Evolutionary conservation across 1,139 yeast species (phyloP).

Genomic region (Nakaseomyces delphensis): DNA sequence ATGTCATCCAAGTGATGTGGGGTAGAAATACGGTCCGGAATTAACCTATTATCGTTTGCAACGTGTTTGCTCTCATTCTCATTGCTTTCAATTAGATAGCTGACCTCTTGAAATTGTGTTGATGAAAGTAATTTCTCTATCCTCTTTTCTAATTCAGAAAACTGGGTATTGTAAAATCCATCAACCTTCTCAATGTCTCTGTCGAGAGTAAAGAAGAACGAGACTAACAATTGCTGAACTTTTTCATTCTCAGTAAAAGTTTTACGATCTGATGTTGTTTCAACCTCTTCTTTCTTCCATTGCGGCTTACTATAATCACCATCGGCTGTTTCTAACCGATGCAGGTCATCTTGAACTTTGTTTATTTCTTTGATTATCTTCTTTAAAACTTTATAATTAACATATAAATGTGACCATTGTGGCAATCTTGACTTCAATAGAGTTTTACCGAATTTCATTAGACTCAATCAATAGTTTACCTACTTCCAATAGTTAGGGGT

Average conservation of each 20-base stretch:
- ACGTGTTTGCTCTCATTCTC: conserved; percentile 18
- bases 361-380: conserved; percentile 58
- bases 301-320: conserved; percentile 12
- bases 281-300: conserved; percentile 6
- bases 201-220: conserved; percentile 72
- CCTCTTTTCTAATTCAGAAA: conserved; percentile 64
- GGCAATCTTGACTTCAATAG: conserved; percentile 81
- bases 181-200: conserved; percentile 77
- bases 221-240: conserved; percentile 42
- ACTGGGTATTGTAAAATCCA: conserved; percentile 65
- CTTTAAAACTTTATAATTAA: conserved; percentile 81
- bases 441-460: conserved; percentile 83
- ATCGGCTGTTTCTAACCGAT: conserved; percentile 15
- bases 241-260: conserved; percentile 30
- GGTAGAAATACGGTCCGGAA: conserved; percentile 11
- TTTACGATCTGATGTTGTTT: conserved; percentile 5
- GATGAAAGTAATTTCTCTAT: conserved; percentile 41
- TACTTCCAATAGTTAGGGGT: neutral
- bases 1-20: conserved; percentile 46
- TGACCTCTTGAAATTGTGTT: conserved; percentile 26
- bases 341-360: conserved; percentile 27
- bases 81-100: conserved; percentile 7
- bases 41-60: conserved; percentile 10
- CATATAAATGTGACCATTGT: conserved; percentile 74
- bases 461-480: neutral